These are phyloP conservation scores for Carex cristatella DNA, from an alignment of 176 grass and related monocot species.

Conservation along the genomic window DNA sequence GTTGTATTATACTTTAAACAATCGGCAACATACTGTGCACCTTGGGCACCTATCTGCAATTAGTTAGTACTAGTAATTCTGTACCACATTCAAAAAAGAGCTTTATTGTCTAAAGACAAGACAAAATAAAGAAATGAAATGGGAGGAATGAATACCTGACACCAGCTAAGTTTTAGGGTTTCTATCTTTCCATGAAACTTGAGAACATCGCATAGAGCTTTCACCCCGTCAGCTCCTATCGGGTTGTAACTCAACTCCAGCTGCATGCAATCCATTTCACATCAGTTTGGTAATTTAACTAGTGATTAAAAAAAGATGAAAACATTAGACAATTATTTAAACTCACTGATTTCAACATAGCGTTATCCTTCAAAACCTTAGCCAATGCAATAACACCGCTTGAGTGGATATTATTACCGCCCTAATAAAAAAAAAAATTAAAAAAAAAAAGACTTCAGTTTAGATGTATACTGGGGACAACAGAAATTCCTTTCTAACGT, in stretches of 20 bases:
- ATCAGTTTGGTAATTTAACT: conserved; percentile 29
- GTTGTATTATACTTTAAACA: conserved; percentile 95
- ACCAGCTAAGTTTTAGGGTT: conserved; percentile 97
- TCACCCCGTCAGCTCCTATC: conserved; percentile 72
- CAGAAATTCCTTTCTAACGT: neutral
- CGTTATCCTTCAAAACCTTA: conserved; percentile 81
- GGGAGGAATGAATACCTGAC: conserved; percentile 49
- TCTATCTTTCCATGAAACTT: conserved; percentile 87
- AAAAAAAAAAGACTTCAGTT: conserved; percentile 5
- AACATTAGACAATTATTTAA: conserved; percentile 19
- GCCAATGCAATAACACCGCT: conserved; percentile 66
- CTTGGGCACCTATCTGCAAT: conserved; percentile 75
- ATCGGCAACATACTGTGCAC: conserved; percentile 79
- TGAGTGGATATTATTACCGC: conserved; percentile 95
- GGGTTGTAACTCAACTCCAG: conserved; percentile 96
- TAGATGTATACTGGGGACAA: neutral
- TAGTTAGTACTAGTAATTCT: neutral
- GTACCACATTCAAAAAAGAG: neutral
- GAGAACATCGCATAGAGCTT: conserved; percentile 75
- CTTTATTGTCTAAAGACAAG: neutral
- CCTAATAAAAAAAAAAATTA: conserved; percentile 41
- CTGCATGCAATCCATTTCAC: conserved; percentile 36
- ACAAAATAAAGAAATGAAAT: neutral
- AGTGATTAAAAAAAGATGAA: neutral
- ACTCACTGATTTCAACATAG: conserved; percentile 77